These are phyloP conservation scores for Mayamaea pseudoterrestris DNA, from an alignment of 108 stramenopile species.

Conservation along the genomic window DNA sequence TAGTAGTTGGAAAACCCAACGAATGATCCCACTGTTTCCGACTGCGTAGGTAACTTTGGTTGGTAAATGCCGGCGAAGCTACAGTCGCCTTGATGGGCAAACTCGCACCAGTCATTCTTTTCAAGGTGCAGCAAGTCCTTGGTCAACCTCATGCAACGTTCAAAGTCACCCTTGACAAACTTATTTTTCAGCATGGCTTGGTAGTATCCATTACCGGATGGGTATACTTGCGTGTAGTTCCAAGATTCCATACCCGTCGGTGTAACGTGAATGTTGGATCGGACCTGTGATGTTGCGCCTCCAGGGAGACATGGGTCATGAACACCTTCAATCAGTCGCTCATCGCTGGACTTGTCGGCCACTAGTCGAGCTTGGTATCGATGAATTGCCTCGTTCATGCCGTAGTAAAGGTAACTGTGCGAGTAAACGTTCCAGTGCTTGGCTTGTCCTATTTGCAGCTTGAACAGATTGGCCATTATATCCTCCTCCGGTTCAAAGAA, in stretches of 20 bases:
- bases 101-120: conserved; percentile 72
- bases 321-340: conserved; percentile 30
- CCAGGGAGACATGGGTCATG: conserved; percentile 69
- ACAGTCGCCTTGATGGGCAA: conserved; percentile 77
- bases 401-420: conserved; percentile 84
- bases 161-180: conserved; percentile 28
- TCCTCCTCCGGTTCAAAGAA: conserved; percentile 69
- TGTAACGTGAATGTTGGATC: conserved; percentile 44
- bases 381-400: conserved; percentile 57
- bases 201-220: conserved; percentile 27
- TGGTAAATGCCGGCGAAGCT: conserved; percentile 89
- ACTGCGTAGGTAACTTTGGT: conserved; percentile 60
- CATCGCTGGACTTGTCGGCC: conserved; percentile 9
- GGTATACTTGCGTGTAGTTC: conserved; percentile 12
- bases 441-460: conserved; percentile 72
- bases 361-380: conserved; percentile 27
- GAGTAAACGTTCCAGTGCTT: conserved; percentile 86
- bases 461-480: conserved; percentile 65
- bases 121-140: conserved; percentile 33
- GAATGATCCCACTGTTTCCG: conserved; percentile 28
- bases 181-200: conserved; percentile 47
- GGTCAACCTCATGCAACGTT: conserved; percentile 29
- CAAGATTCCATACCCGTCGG: conserved; percentile 25
- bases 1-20: conserved; percentile 37
- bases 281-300: conserved; percentile 18